These are phyloP conservation scores for Gastrolobium bilobum DNA, from an alignment of 306 rosid genomes.

Conservation along the genomic window DNA sequence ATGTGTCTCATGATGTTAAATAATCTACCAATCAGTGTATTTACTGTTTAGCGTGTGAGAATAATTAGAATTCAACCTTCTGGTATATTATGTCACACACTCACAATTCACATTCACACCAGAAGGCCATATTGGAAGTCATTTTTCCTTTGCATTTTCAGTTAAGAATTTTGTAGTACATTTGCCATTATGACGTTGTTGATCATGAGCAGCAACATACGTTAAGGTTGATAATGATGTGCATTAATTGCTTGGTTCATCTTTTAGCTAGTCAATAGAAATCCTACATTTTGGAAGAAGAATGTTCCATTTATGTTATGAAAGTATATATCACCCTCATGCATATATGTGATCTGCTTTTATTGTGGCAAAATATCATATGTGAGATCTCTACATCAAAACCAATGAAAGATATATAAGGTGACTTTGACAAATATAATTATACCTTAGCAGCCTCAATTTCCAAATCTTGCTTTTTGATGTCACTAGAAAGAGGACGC, in stretches of 20 bases:
- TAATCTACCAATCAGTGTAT: not conserved
- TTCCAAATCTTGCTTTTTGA: slow-evolving; percentile 21
- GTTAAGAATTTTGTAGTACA: not conserved
- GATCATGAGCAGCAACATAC: not conserved
- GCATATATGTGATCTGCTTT: too few relatives aligned
- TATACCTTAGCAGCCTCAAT: slow-evolving; percentile 3
- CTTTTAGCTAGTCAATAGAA: not conserved
- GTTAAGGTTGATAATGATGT: not conserved
- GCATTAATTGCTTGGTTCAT: not conserved
- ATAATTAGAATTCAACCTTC: slow-evolving; percentile 3
- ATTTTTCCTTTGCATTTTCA: not conserved
- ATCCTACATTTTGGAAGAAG: too few relatives aligned
- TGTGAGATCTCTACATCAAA: not conserved
- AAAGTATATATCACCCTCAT: too few relatives aligned
- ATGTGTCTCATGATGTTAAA: not conserved
- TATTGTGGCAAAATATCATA: not conserved
- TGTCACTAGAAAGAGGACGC: not conserved
- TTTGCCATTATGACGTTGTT: not conserved
- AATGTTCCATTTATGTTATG: too few relatives aligned
- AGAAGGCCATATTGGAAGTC: not conserved
- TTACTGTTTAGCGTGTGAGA: not conserved
- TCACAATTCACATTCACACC: not conserved
- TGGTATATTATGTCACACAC: not conserved
- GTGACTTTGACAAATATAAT: too few relatives aligned
- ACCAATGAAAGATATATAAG: not conserved